Base-by-base conservation (phyloP, 495 filamentous ascomycete genomes). In the Parathielavia appendiculata region DNA sequence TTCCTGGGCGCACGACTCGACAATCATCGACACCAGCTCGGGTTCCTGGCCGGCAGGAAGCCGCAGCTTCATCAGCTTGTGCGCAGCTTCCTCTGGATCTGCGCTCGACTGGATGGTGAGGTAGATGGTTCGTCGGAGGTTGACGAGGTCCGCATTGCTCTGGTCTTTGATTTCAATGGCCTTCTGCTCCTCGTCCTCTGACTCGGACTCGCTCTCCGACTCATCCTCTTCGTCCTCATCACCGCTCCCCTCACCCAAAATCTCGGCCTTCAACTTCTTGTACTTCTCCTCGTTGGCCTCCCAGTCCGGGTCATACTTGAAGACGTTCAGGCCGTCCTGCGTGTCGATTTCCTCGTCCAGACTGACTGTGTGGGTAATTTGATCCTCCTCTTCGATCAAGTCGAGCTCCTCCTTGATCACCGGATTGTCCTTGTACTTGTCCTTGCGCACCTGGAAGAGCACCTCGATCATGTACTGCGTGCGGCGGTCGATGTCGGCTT, bases 391-490 rank as follows among this genome's bases (percentile, higher is more conserved):
- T 69, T 96, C 91, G 19, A 99, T 87, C 14, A 99, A 71, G 74
- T 99, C 93, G 35, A 99, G 77, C 66, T 97, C 95, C 66, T 96
- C 90, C 65, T 85, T 90, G 66, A 99, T 80, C 1, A 90, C 85
- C 8, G 83, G 90, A 60, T 97, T 90, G 65, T 97, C 90, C 75
- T 96, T 97, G 76, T 92, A 99, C 50, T 87, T 86, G 70, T 97
- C 93, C 71, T 96, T 97, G 52, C 93, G 84, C 35, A 97, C 86
- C 71, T 97, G 91, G 72, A 99, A 97, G 54, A 99, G 76, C 10
- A 97, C 92, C 69, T 99, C 93, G 59, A 99, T 95, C 91, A 95
- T 95, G 71, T 97, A 97, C 74, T 97, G 93, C 34, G 92, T 89
- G 57, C 93, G 79, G 74, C 95, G 96, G 66, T 99, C 93, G 66